phyloP scores from a whole-genome alignment of 1,284 basidiomycete genomes.

The Moesziomyces sp. region DNA sequence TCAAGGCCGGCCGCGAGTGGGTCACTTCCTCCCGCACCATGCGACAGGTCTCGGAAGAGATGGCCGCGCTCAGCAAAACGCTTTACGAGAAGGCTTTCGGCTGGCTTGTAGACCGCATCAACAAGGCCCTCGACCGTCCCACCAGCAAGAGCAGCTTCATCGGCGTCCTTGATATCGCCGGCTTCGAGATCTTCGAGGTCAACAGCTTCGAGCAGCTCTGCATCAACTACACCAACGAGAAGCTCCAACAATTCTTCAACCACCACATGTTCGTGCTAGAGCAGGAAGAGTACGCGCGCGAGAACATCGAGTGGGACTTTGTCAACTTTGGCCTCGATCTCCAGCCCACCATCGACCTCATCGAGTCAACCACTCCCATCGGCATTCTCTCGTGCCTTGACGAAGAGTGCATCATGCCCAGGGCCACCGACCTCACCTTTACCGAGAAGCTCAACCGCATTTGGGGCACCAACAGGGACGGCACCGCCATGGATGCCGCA shows the following conservation, averaged over 20 bases:
- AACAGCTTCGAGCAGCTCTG: conserved; percentile 90
- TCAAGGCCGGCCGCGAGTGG: conserved; percentile 96
- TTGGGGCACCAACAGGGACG: conserved; percentile 63
- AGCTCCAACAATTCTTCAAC: conserved; percentile 73
- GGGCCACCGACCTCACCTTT: conserved; percentile 93
- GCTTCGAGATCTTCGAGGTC: conserved; percentile 86
- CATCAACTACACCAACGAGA: conserved; percentile 94
- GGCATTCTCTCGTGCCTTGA: conserved; percentile 94
- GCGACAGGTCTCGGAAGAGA: conserved; percentile 92
- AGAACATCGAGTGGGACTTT: conserved; percentile 98
- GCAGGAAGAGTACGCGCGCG: conserved; percentile 97
- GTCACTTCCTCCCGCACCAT: conserved; percentile 91
- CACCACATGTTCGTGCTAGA: conserved; percentile 99
- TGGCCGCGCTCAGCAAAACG: conserved; percentile 91
- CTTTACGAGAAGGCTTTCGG: conserved; percentile 98
- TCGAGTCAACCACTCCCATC: conserved; percentile 80
- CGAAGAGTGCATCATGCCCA: conserved; percentile 99
- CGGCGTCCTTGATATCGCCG: conserved; percentile 98
- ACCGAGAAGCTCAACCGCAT: conserved; percentile 80
- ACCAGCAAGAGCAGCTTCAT: conserved; percentile 92
- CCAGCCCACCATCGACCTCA: conserved; percentile 98
- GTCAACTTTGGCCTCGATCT: conserved; percentile 98
- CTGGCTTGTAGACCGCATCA: conserved; percentile 91
- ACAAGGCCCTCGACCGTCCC: conserved; percentile 90
- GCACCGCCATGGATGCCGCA: conserved; percentile 46